Evolutionary conservation across 2,329 filamentous ascomycete species (phyloP), one percentile per base, ranked within the genome.

Genomic region (Emergomyces pasteurianus): DNA sequence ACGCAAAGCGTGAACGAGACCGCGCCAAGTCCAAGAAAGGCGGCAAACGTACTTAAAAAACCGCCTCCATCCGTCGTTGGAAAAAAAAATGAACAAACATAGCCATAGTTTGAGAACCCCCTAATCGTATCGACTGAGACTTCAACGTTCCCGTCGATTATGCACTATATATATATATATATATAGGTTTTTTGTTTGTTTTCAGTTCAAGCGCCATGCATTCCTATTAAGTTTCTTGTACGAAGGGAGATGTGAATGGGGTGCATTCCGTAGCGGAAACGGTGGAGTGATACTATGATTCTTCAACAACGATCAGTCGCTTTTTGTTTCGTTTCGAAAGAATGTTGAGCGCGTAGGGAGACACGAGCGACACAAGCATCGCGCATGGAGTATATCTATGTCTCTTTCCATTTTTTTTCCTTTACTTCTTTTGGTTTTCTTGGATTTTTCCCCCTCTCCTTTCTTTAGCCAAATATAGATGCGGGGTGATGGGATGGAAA

Each of bases 1-100:
- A 97, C 74, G 88, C 87, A 66, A 95, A 94, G 84, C 74, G 74
- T 38, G 75, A 77, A 63, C 74, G 74, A 28, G 73, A 75, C 61
- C 72, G 72, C 56, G 69, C 73, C 42, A 76, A 74, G 64, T 62
- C 66, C 23, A 72, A 71, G 65, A 67, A 71, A 61, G 70, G 67
- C 64, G 70, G 70, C 63, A 76, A 76, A 69, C 68, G 66, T 63
- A 69, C 70, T 64, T 77, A 71, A 62, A n/a, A n/a, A n/a, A n/a
- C 23, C 31, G 67, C 64, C 74, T 58, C 67, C 66, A 26, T 26
- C n/a, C 43, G n/a, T 5, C 16, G 40, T n/a, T 23, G 8, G 4
- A 12, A 47, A n/a, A 23, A 0, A 12, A 9, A 47, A 1, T n/a
- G n/a, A n/a, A n/a, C n/a, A n/a, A n/a, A 9, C 7, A 23, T 18